phyloP scores from a whole-genome alignment of 176 grass and related monocot species.

The Avena insularis region DNA sequence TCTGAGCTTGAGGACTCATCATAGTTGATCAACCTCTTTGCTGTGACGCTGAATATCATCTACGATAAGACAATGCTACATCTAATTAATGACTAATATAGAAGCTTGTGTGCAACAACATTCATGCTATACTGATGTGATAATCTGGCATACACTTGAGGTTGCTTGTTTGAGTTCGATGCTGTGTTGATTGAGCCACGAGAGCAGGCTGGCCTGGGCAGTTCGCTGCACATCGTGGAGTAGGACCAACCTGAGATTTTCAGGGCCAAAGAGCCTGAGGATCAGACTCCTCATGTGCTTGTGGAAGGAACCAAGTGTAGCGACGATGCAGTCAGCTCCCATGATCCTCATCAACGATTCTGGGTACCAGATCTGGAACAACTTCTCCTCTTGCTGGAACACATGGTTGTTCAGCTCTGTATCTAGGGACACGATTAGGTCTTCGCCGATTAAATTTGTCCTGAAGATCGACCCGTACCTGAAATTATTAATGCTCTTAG shows the following conservation, averaged over 20 bases:
- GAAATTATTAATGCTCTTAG: not conserved
- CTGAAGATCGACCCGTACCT: constrained; percentile 62
- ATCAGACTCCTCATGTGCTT: constrained; percentile 51
- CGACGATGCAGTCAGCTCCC: constrained; percentile 42
- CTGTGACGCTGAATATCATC: constrained; percentile 27
- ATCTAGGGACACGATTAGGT: constrained; percentile 51
- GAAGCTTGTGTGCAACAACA: too few relatives aligned
- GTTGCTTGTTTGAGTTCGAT: constrained; percentile 54
- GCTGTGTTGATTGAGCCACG: constrained; percentile 39
- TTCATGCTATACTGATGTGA: too few relatives aligned
- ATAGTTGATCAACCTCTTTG: constrained; percentile 65
- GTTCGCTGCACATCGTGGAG: constrained; percentile 44
- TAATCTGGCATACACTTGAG: constrained; percentile 40
- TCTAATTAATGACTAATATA: too few relatives aligned
- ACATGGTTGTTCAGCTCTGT: constrained; percentile 38
- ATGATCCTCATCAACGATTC: constrained; percentile 55
- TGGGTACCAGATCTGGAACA: constrained; percentile 64
- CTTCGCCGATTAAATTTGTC: constrained; percentile 50
- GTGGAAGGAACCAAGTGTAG: constrained; percentile 50
- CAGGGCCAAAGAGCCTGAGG: constrained; percentile 54
- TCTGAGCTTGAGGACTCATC: constrained; percentile 20
- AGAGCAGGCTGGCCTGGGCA: constrained; percentile 19
- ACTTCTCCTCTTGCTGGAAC: constrained; percentile 62
- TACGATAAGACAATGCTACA: too few relatives aligned
- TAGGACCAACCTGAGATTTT: constrained; percentile 40